Evolutionary conservation across 177 flowering plant species (phyloP).

Genomic region (Vitis hybrid): DNA sequence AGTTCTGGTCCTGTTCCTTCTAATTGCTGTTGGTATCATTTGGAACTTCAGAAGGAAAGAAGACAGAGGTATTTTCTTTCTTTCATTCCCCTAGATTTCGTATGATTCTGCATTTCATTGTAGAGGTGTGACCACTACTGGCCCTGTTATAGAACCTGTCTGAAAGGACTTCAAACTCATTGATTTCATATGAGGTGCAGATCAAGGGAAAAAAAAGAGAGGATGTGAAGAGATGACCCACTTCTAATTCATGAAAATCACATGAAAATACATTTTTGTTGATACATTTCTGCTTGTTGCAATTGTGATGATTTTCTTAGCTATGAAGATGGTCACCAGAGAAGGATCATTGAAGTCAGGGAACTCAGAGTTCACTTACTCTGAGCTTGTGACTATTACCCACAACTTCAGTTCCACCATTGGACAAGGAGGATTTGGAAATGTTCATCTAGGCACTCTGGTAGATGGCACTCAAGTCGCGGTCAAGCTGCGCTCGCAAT

Average conservation of each 20-base stretch:
- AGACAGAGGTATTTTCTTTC: conserved; percentile 3
- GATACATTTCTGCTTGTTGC: background rate
- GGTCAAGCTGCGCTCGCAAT: conserved; percentile 24
- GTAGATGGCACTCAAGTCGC: conserved; percentile 28
- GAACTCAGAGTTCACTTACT: conserved; percentile 24
- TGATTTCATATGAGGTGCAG: background rate
- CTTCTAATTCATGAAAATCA: too few species aligned
- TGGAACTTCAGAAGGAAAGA: background rate
- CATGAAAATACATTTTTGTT: background rate
- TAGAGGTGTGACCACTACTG: background rate
- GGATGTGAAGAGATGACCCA: background rate
- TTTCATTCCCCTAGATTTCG: too few species aligned
- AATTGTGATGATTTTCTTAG: background rate
- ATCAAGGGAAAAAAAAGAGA: background rate
- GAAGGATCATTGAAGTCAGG: conserved; percentile 6
- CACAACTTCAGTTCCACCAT: conserved; percentile 23
- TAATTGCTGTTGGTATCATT: background rate
- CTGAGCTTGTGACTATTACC: conserved; percentile 30
- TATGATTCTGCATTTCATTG: background rate
- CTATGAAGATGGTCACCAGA: background rate
- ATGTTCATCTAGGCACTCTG: conserved; percentile 28
- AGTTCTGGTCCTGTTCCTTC: background rate
- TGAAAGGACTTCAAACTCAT: too few species aligned
- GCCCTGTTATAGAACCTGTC: too few species aligned
- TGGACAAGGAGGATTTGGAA: conserved; percentile 41